Evolutionary conservation across 2,329 filamentous ascomycete species (phyloP).

Genomic region (Phaeomoniella chlamydospora): DNA sequence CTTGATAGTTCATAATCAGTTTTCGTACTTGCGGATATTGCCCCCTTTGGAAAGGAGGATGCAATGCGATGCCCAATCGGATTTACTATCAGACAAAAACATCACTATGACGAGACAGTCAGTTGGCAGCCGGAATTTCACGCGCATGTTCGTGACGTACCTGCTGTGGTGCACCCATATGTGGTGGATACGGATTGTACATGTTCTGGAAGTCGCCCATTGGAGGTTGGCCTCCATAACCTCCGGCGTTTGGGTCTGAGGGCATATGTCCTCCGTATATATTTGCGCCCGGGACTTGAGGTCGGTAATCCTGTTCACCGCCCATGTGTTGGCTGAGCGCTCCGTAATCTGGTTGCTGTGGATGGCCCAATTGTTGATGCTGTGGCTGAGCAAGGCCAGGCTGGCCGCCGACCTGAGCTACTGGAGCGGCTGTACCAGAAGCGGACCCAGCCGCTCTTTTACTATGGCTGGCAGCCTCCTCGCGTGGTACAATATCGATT

Average conservation of each 20-base stretch:
- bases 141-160: slow-evolving; percentile 42
- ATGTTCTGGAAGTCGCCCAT: slow-evolving; percentile 68
- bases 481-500: slow-evolving; percentile 94
- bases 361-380: slow-evolving; percentile 39
- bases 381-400: slow-evolving; percentile 29
- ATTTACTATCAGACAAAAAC: too few species aligned
- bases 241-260: slow-evolving; percentile 53
- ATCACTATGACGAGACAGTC: too few species aligned
- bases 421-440: slow-evolving; percentile 32
- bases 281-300: slow-evolving; percentile 34
- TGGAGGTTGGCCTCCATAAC: slow-evolving; percentile 57
- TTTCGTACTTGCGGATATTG: too few species aligned
- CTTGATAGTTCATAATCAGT: too few species aligned
- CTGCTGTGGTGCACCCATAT: slow-evolving; percentile 64
- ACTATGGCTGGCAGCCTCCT: slow-evolving; percentile 75
- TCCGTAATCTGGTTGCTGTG: slow-evolving; percentile 43
- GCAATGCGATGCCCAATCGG: too few species aligned
- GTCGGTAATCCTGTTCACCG: slow-evolving; percentile 65
- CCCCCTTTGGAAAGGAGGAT: too few species aligned
- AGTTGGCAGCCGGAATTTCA: too few species aligned
- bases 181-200: slow-evolving; percentile 57
- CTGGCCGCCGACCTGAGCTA: slow-evolving; percentile 18
- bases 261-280: slow-evolving; percentile 73
- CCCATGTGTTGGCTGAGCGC: slow-evolving; percentile 49
- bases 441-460: slow-evolving; percentile 40